Percentiles rank a stretch among this genome's conserved stretches.
Conservation (phyloP, 352 stramenopile genomes). For the Phytopythium boreale region DNA sequence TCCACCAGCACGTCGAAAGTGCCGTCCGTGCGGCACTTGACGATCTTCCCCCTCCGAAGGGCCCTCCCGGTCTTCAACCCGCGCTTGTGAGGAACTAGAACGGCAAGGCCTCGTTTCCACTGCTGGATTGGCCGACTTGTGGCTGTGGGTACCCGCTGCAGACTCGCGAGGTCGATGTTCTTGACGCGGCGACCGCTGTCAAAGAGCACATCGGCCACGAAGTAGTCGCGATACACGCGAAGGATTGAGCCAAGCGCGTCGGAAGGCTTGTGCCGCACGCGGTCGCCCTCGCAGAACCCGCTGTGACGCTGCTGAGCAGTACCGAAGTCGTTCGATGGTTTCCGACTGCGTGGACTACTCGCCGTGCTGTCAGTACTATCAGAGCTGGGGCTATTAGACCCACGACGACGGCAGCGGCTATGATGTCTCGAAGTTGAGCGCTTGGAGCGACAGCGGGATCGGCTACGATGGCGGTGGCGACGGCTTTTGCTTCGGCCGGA, state of each 20-base stretch:
- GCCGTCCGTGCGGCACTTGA: slow-evolving; percentile 46
- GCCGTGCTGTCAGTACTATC: background rate
- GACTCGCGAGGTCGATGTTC: slow-evolving; percentile 56
- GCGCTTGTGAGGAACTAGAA: slow-evolving; percentile 41
- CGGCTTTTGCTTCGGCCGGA: background rate
- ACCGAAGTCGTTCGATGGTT: background rate
- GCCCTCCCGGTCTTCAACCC: slow-evolving; percentile 33
- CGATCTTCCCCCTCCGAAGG: slow-evolving; percentile 40
- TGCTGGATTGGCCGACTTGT: slow-evolving; percentile 1
- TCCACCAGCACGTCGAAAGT: slow-evolving; percentile 63
- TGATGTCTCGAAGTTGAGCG: background rate
- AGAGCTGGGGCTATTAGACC: background rate
- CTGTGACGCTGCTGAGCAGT: background rate
- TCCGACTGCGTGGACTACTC: background rate
- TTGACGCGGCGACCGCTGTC: slow-evolving; percentile 48
- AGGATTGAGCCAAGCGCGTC: slow-evolving; percentile 51
- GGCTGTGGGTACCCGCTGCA: slow-evolving; percentile 14
- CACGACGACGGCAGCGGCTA: too few relatives aligned
- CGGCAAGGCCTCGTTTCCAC: slow-evolving; percentile 23
- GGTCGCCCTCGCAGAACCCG: slow-evolving; percentile 50
- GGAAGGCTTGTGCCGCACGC: slow-evolving; percentile 27
- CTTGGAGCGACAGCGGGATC: background rate
- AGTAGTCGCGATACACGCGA: slow-evolving; percentile 61
- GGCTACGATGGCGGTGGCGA: background rate
- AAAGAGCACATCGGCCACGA: slow-evolving; percentile 68